A percentile compares a stretch with the other conserved stretches of the same genome.
Conservation (phyloP, 2,329 filamentous ascomycete species). For the Colletotrichum gloeosporioides region DNA sequence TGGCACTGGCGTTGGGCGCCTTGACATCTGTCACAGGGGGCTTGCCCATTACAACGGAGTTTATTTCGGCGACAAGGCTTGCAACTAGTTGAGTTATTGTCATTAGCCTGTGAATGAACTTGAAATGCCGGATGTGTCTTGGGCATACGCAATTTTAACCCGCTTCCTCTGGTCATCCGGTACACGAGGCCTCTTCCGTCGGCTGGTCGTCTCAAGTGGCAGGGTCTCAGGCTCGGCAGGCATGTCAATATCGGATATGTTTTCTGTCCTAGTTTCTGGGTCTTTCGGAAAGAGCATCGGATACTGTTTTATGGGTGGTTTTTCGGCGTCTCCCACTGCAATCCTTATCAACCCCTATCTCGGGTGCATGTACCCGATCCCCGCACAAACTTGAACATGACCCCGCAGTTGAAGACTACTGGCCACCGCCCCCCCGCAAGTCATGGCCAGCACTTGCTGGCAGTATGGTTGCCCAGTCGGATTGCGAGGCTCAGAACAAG, state of each 20-base stretch:
- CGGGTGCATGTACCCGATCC: background rate
- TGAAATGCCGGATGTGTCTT: background rate
- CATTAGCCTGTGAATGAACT: background rate
- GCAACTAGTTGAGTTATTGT: background rate
- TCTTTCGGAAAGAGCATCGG: background rate
- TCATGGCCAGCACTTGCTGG: background rate
- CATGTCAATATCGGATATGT: background rate
- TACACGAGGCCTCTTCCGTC: background rate
- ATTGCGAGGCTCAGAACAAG: background rate
- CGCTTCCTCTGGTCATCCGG: background rate
- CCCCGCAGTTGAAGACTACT: background rate
- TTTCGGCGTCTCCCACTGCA: background rate
- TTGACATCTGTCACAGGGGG: background rate
- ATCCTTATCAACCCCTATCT: background rate
- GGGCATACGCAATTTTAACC: background rate
- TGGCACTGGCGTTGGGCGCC: background rate
- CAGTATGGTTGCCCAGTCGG: background rate
- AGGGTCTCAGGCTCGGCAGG: background rate
- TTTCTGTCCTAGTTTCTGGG: background rate
- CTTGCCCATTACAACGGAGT: background rate
- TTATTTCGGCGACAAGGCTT: background rate
- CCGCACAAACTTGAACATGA: background rate
- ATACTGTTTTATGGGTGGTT: background rate
- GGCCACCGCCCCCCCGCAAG: background rate
- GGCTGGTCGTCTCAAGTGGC: background rate